Evolutionary conservation across 495 filamentous ascomycete species (phyloP).

Genomic region (Geopyxis carbonaria): DNA sequence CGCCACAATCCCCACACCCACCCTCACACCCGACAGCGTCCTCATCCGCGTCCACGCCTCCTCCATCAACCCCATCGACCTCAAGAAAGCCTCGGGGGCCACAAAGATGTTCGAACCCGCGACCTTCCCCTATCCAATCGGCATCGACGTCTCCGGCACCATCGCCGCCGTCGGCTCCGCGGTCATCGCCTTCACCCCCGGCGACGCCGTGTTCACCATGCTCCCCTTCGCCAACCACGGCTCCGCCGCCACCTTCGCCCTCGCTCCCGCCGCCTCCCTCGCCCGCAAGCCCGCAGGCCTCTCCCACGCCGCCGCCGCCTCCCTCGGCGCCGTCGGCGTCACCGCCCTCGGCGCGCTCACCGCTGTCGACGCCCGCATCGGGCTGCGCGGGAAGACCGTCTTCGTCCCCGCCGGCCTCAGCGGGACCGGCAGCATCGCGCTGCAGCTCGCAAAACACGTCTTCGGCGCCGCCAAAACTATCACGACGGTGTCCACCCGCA

Average conservation of each 20-base stretch:
- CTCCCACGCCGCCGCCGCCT: slow-evolving; percentile 26
- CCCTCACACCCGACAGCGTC: slow-evolving; percentile 30
- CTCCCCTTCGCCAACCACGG: slow-evolving; percentile 12
- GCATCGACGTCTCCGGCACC: slow-evolving; percentile 33
- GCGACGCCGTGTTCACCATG: slow-evolving; percentile 36
- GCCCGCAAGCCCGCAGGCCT: slow-evolving; percentile 29
- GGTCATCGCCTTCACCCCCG: slow-evolving; percentile 31
- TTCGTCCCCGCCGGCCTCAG: slow-evolving; percentile 38
- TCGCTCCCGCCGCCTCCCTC: slow-evolving; percentile 19
- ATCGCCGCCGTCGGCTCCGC: slow-evolving; percentile 32
- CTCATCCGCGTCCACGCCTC: slow-evolving; percentile 37
- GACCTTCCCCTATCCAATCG: slow-evolving; percentile 31
- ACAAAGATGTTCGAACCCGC: slow-evolving; percentile 3
- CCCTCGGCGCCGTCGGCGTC: slow-evolving; percentile 27
- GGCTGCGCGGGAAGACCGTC: slow-evolving; percentile 37
- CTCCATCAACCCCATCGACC: slow-evolving; percentile 34
- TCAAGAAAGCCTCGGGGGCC: slow-evolving; percentile 29
- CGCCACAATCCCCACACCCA: slow-evolving; percentile 29
- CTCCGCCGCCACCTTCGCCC: slow-evolving; percentile 29
- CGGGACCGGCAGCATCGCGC: slow-evolving; percentile 32
- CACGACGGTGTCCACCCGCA: slow-evolving; percentile 36
- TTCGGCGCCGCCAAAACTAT: slow-evolving; percentile 35
- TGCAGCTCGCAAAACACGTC: slow-evolving; percentile 38
- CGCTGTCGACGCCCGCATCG: slow-evolving; percentile 22
- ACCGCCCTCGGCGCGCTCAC: slow-evolving; percentile 33